Evolutionary conservation across 495 filamentous ascomycete species (phyloP).

Genomic region (Penicillium verhagenii): DNA sequence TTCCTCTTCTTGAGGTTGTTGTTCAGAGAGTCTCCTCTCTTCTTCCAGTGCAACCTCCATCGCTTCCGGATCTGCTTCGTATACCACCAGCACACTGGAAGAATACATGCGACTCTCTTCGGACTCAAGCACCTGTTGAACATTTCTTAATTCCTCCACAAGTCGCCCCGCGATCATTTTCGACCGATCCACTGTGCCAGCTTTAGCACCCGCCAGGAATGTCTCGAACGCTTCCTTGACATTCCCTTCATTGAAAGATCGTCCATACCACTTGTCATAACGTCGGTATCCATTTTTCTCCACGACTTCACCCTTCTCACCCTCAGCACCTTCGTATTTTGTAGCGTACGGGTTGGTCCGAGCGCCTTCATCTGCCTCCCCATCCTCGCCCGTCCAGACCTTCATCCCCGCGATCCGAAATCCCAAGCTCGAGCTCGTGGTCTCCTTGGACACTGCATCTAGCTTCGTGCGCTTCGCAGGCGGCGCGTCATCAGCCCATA

Average conservation of each 20-base stretch:
- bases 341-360: slow-evolving; percentile 44
- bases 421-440: slow-evolving; percentile 77
- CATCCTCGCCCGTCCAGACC: slow-evolving; percentile 69
- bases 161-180: slow-evolving; percentile 62
- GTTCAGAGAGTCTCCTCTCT: slow-evolving; percentile 44
- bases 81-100: slow-evolving; percentile 83
- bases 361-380: slow-evolving; percentile 40
- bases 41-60: slow-evolving; percentile 65
- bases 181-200: slow-evolving; percentile 50
- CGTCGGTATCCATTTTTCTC: slow-evolving; percentile 62
- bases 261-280: slow-evolving; percentile 88
- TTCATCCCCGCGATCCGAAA: slow-evolving; percentile 95
- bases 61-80: slow-evolving; percentile 79
- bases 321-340: slow-evolving; percentile 38
- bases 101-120: slow-evolving; percentile 95
- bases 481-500: slow-evolving; percentile 85
- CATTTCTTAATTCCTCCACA: slow-evolving; percentile 60
- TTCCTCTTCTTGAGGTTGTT: slow-evolving; percentile 26
- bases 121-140: slow-evolving; percentile 63
- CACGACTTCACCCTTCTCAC: slow-evolving; percentile 35
- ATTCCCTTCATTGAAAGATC: slow-evolving; percentile 67
- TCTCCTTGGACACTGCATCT: slow-evolving; percentile 73
- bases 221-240: slow-evolving; percentile 71
- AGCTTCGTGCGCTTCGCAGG: slow-evolving; percentile 74
- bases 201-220: slow-evolving; percentile 66